These are phyloP conservation scores for Malus asiatica DNA, from an alignment of 306 rosid species.

Conservation along the genomic window DNA sequence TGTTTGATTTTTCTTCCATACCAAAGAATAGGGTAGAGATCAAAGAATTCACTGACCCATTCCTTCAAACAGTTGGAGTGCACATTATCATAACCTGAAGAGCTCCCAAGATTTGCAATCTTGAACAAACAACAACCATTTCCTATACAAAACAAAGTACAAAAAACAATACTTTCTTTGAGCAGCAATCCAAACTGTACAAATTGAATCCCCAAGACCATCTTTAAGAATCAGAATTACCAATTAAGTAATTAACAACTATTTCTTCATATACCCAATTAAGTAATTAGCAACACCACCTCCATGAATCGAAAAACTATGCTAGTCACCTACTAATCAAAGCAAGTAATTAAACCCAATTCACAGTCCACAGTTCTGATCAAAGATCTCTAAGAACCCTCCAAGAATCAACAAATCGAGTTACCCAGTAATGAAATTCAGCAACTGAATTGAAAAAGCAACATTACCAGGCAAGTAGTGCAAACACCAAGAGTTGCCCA, in stretches of 20 bases:
- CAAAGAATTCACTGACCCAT: no score
- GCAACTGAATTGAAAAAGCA: not conserved
- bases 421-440: not conserved
- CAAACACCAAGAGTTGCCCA: slow-evolving; percentile 7
- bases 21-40: no score
- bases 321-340: no score
- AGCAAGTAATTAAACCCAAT: no score
- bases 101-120: no score
- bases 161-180: not conserved
- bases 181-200: not conserved
- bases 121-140: not conserved
- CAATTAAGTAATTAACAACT: not conserved
- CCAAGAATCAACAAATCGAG: not conserved
- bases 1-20: no score
- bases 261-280: not conserved
- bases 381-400: no score
- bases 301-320: not conserved
- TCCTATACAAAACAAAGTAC: not conserved
- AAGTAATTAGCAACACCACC: not conserved
- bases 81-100: no score
- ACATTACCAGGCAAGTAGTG: slow-evolving; percentile 4
- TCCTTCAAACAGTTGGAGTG: no score
- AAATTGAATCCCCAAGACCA: not conserved
- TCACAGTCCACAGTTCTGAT: no score
- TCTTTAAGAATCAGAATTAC: not conserved